A percentile compares a stretch with the other conserved stretches of the same genome.
Conservation (phyloP, 1,284 basidiomycete genomes). For the Naganishia sp. region DNA sequence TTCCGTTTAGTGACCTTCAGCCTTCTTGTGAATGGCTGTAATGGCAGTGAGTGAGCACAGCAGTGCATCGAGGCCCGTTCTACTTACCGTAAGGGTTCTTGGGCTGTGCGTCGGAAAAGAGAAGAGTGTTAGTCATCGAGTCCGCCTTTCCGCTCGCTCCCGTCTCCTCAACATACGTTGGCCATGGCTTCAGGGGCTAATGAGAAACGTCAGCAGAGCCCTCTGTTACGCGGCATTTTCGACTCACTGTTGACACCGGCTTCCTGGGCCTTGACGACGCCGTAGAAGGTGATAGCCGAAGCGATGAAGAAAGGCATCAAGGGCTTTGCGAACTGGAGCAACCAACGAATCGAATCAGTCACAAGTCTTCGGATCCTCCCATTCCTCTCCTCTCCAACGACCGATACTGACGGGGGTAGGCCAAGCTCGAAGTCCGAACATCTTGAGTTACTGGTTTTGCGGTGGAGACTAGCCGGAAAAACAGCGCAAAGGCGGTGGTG, state of each 20-base stretch:
- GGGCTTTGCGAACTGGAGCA: conserved; percentile 46
- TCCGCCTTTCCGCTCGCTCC: not conserved
- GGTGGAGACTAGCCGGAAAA: conserved; percentile 7
- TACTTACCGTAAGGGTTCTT: conserved; percentile 43
- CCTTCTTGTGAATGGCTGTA: conserved; percentile 28
- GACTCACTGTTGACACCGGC: conserved; percentile 46
- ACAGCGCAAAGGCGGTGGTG: not conserved
- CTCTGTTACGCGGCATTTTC: conserved; percentile 7
- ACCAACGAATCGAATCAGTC: not conserved
- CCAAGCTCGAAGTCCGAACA: conserved; percentile 53
- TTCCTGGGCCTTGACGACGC: conserved; percentile 47
- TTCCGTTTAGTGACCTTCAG: conserved; percentile 27
- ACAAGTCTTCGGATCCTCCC: not conserved
- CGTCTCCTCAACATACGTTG: conserved; percentile 33
- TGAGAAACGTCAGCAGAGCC: not conserved
- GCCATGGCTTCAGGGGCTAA: conserved; percentile 38
- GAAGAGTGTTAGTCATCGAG: not conserved
- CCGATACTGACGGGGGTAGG: conserved; percentile 47
- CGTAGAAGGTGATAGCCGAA: conserved; percentile 43
- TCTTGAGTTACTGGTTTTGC: conserved; percentile 31
- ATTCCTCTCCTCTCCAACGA: not conserved
- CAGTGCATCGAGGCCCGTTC: not conserved
- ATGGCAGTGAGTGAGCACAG: not conserved
- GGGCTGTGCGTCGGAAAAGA: conserved; percentile 29
- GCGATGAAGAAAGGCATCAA: conserved; percentile 49